These are phyloP conservation scores for Alternaria hordeiaustralica DNA, from an alignment of 2,329 filamentous ascomycete species.

Conservation along the genomic window DNA sequence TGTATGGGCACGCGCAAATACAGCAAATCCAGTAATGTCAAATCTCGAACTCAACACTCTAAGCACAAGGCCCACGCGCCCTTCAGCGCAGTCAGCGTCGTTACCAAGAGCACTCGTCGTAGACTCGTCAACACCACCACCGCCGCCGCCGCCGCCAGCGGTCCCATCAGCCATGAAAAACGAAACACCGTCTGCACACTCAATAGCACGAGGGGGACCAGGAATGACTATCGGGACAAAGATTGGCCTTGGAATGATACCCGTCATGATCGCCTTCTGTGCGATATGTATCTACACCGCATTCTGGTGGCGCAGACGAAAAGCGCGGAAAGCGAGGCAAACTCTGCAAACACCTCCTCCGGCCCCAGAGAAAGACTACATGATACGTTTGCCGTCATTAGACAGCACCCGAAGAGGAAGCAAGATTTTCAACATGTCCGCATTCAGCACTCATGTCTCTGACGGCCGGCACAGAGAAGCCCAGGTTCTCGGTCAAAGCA, in stretches of 20 bases:
- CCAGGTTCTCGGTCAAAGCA: slow-evolving; percentile 1
- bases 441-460: slow-evolving; percentile 22
- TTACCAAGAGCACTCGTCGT: background rate
- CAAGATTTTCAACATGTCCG: slow-evolving; percentile 27
- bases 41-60: background rate
- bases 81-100: background rate
- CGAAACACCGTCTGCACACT: background rate
- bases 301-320: slow-evolving; percentile 26
- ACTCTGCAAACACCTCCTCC: slow-evolving; percentile 1
- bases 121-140: background rate
- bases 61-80: background rate
- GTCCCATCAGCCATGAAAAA: background rate
- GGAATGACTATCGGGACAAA: slow-evolving; percentile 19
- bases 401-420: slow-evolving; percentile 19
- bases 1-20: background rate
- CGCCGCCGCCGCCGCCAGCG: background rate
- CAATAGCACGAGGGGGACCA: background rate
- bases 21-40: background rate
- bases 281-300: slow-evolving; percentile 21
- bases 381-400: slow-evolving; percentile 10
- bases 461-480: slow-evolving; percentile 2
- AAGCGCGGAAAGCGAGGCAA: slow-evolving; percentile 1
- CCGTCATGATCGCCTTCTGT: slow-evolving; percentile 24
- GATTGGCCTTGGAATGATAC: slow-evolving; percentile 35
- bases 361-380: slow-evolving; percentile 23